Evolutionary conservation across 2,329 filamentous ascomycete genomes (phyloP), one percentile per base, ranked within the genome.

Genomic region (Arthrobotrys sphaeroides): DNA sequence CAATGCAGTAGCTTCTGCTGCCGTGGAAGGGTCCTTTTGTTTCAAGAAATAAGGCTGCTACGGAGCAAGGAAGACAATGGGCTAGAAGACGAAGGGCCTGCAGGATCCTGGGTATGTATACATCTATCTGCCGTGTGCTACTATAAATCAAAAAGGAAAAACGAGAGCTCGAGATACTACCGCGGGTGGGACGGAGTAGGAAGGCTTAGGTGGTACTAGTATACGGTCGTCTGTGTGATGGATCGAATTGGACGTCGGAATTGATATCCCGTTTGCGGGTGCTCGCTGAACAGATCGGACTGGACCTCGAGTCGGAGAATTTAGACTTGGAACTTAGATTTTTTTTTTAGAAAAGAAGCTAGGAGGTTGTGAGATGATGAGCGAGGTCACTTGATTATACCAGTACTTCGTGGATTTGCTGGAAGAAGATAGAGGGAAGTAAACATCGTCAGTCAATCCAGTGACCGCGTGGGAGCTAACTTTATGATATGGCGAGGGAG

Each of bases 311-410:
- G 18, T 16, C 36, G 26, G 26, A 60, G 55, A 40, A 36, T n/a
- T 38, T 33, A 38, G 36, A 33, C n/a, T 33, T 45, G 1, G 9
- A 22, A 24, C 31, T 62, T 28, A 38, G 13, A 33, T 61, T 43
- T 43, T 24, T 42, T 31, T 47, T 59, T 4, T 16, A 13, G 53
- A 28, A n/a, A n/a, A 12, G 42, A 47, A 22, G n/a, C 5, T 36
- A 2, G 33, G 18, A 16, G 5, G 13, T 42, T 53, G 38, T 47
- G 51, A 13, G 51, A 59, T 33, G 51, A 20, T n/a, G 38, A 16
- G n/a, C 45, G 47, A 64, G 38, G 67, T 72, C 67, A 72, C 59
- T 72, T 72, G 67, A 72, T 72, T 33, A n/a, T 26, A n/a, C 36
- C 18, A 42, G 22, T 43, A 16, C 7, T 53, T 5, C 28, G 20